phyloP scores from a whole-genome alignment of 768 basidiomycete species.

The Naganishia kalamii region DNA sequence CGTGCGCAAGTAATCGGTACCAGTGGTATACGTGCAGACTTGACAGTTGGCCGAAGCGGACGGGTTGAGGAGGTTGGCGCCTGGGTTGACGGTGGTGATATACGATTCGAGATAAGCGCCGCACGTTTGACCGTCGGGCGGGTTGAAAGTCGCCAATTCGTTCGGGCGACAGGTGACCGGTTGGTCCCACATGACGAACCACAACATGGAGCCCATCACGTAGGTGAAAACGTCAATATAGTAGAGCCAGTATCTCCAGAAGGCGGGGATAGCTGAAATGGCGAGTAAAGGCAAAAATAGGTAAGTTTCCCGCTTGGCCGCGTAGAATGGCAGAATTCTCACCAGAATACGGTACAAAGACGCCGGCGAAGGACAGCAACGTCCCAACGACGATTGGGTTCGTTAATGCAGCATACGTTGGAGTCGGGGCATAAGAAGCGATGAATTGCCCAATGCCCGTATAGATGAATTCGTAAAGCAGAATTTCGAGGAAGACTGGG shows the following conservation, averaged over 20 bases:
- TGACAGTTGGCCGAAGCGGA: slow-evolving; percentile 30
- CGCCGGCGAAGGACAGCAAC: slow-evolving; percentile 20
- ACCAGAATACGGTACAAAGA: slow-evolving; percentile 18
- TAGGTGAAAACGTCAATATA: slow-evolving; percentile 29
- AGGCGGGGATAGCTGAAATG: slow-evolving; percentile 19
- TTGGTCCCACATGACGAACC: slow-evolving; percentile 38
- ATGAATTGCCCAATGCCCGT: slow-evolving; percentile 36
- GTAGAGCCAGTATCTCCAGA: slow-evolving; percentile 37
- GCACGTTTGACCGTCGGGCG: slow-evolving; percentile 41
- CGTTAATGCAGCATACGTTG: slow-evolving; percentile 38
- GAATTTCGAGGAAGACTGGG: slow-evolving; percentile 42
- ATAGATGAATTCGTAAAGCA: slow-evolving; percentile 43
- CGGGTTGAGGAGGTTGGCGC: slow-evolving; percentile 20
- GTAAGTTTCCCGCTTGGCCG: no score
- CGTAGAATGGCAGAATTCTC: no score
- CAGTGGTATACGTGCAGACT: slow-evolving; percentile 36
- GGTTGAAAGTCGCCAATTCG: slow-evolving; percentile 36
- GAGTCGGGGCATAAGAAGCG: slow-evolving; percentile 37
- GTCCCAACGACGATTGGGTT: slow-evolving; percentile 38
- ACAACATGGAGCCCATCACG: slow-evolving; percentile 34
- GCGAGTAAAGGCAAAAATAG: neutral
- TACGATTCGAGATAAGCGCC: slow-evolving; percentile 37
- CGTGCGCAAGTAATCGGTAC: slow-evolving; percentile 36
- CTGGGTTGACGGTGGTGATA: slow-evolving; percentile 30
- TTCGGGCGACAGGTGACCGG: slow-evolving; percentile 34